A percentile compares a stretch with the other conserved stretches of the same genome.
Evolutionary conservation across 2,329 filamentous ascomycete species (phyloP).

Genomic region (Pseudogymnoascus sp.): DNA sequence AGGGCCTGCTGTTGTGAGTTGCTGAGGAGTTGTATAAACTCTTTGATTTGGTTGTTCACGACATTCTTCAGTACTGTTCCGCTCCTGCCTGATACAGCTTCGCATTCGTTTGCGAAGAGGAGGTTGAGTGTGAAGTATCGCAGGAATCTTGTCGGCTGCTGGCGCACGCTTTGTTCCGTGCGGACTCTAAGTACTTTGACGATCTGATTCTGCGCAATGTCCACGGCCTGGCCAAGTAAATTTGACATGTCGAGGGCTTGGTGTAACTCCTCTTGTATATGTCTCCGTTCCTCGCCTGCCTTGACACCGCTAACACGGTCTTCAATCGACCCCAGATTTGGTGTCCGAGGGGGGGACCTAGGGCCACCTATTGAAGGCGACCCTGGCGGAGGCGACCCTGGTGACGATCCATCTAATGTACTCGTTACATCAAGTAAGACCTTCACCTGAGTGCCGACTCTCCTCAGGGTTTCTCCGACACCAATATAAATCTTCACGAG

Average conservation of each 20-base stretch:
- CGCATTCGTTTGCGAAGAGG: constrained; percentile 78
- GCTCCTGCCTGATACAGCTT: constrained; percentile 72
- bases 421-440: constrained; percentile 91
- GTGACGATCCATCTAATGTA: constrained; percentile 44
- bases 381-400: constrained; percentile 17
- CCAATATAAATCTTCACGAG: constrained; percentile 76
- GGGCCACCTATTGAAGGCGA: constrained; percentile 20
- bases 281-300: constrained; percentile 21
- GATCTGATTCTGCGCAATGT: constrained; percentile 69
- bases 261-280: constrained; percentile 66
- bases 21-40: constrained; percentile 65
- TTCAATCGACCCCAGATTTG: constrained; percentile 23
- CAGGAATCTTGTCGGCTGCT: constrained; percentile 63
- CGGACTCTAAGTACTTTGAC: constrained; percentile 69
- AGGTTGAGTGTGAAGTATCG: constrained; percentile 77
- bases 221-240: constrained; percentile 69
- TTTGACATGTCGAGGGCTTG: constrained; percentile 69
- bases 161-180: constrained; percentile 60
- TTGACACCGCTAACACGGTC: constrained; percentile 15
- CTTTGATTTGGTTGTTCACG: constrained; percentile 73
- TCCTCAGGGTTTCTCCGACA: constrained; percentile 76
- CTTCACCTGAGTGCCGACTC: constrained; percentile 85
- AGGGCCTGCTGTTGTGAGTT: constrained; percentile 67
- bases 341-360: constrained; percentile 26
- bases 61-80: constrained; percentile 68